These are phyloP conservation scores for Colletotrichum magnum DNA, from an alignment of 2,329 filamentous ascomycete species.

Conservation along the genomic window DNA sequence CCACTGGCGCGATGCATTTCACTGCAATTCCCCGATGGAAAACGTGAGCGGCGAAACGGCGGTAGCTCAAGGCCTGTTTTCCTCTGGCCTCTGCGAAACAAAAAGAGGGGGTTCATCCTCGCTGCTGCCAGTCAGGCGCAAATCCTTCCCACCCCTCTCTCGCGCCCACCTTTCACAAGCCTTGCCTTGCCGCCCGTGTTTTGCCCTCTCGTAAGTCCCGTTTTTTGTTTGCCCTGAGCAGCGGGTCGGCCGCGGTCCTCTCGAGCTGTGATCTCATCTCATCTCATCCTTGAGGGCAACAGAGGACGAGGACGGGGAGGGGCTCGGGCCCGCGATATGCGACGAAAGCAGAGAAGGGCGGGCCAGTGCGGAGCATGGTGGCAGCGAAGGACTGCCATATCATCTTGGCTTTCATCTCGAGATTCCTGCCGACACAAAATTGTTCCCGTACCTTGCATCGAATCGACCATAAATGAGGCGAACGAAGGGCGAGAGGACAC, in stretches of 20 bases:
- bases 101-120: slow-evolving; percentile 6
- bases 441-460: slow-evolving; percentile 38
- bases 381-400: slow-evolving; percentile 1
- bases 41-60: slow-evolving; percentile 21
- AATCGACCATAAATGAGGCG: slow-evolving; percentile 38
- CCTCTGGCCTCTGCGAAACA: slow-evolving; percentile 9
- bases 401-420: slow-evolving; percentile 34
- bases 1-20: slow-evolving; percentile 34
- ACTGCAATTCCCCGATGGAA: slow-evolving; percentile 34
- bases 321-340: slow-evolving; percentile 28
- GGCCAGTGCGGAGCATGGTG: slow-evolving; percentile 30
- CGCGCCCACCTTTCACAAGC: slow-evolving; percentile 54
- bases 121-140: slow-evolving; percentile 28
- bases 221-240: slow-evolving; percentile 32
- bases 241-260: slow-evolving; percentile 43
- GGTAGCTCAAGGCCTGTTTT: slow-evolving; percentile 16
- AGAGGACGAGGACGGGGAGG: slow-evolving; percentile 1
- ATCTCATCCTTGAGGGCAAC: slow-evolving; percentile 26
- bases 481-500: slow-evolving; percentile 37
- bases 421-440: slow-evolving; percentile 11
- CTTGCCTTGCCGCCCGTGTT: slow-evolving; percentile 54
- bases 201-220: slow-evolving; percentile 23
- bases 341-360: slow-evolving; percentile 17
- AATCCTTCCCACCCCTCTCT: slow-evolving; percentile 28
- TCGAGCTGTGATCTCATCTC: slow-evolving; percentile 41